These are phyloP conservation scores for Leucaena leucocephala DNA, from an alignment of 306 rosid species.

Conservation along the genomic window DNA sequence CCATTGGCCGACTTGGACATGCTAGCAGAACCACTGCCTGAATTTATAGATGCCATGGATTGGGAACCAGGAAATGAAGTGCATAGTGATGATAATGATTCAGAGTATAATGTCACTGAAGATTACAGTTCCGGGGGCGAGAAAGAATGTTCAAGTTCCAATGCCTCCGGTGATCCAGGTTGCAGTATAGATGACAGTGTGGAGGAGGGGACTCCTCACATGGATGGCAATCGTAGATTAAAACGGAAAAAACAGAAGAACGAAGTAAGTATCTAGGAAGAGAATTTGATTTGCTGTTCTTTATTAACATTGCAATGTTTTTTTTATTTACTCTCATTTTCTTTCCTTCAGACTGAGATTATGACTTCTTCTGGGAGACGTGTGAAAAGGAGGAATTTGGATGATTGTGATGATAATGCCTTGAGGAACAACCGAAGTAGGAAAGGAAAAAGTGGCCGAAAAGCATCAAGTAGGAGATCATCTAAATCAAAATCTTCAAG, in stretches of 20 bases:
- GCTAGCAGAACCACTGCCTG: conserved; percentile 76
- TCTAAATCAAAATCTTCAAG: conserved; percentile 77
- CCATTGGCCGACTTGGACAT: conserved; percentile 90
- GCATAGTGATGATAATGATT: conserved; percentile 84
- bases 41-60: conserved; percentile 79
- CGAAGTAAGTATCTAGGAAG: conserved; percentile 60
- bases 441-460: conserved; percentile 66
- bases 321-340: conserved; percentile 38
- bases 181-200: conserved; percentile 83
- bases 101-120: conserved; percentile 86
- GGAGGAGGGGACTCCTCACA: conserved; percentile 54
- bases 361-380: conserved; percentile 98
- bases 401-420: conserved; percentile 67
- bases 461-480: conserved; percentile 62
- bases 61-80: conserved; percentile 94
- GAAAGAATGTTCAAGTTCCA: conserved; percentile 73
- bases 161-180: conserved; percentile 65
- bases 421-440: conserved; percentile 49
- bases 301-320: conserved; percentile 7
- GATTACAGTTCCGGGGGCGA: conserved; percentile 76
- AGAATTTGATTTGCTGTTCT: conserved; percentile 15
- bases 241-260: conserved; percentile 79
- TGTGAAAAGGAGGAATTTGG: conserved; percentile 89
- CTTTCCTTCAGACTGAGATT: conserved; percentile 67
- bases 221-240: conserved; percentile 73